Base-by-base conservation (phyloP, 805 yeast genomes). In the Saturnispora zaruensis region DNA sequence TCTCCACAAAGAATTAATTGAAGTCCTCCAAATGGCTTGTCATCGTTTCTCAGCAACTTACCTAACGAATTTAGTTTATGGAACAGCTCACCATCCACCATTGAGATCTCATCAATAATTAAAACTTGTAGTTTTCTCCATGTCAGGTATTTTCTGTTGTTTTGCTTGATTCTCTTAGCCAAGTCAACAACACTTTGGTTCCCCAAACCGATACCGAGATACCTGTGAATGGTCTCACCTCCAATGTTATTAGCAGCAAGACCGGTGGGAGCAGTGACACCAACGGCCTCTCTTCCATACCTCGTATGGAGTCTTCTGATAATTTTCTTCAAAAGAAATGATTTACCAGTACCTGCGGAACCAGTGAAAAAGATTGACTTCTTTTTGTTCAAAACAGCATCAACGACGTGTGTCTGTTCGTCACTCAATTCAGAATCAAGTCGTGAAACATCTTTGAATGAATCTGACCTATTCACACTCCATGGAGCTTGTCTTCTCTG, bases 251-350 rank as follows among this genome's bases (percentile, higher is more conserved):
- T 84, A 0, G 97, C 99, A 0, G 99, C 99, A 53, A 93, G 70
- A 1, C 99, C 99, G 0, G 99, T 93, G 0, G 96, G 86, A 0
- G 99, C 99, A 0, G 98, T 88, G 4, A 93, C 80, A 0, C 95
- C 96, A 3, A 93, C 87, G 0, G 71, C 65, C 11, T 70, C 70
- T 1, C 64, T 60, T 1, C 74, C 70, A 61, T 78, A 73, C 41
- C 73, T 68, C 1, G 57, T 53, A 18, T 66, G 65, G 45, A 88
- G 66, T 25, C 73, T 71, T 18, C 67, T 61, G 20, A 93, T 88
- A 25, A 93, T 69, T 37, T 81, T 79, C 46, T 79, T 66, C 24
- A 86, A 64, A 5, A 86, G 74, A 20, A 80, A 81, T 2, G 95
- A 84, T 62, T 86, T 86, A 68, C 95, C 95, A 1, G 95, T 86